These are phyloP conservation scores for Clavulina sp. DNA, from an alignment of 768 basidiomycete genomes.

Conservation along the genomic window DNA sequence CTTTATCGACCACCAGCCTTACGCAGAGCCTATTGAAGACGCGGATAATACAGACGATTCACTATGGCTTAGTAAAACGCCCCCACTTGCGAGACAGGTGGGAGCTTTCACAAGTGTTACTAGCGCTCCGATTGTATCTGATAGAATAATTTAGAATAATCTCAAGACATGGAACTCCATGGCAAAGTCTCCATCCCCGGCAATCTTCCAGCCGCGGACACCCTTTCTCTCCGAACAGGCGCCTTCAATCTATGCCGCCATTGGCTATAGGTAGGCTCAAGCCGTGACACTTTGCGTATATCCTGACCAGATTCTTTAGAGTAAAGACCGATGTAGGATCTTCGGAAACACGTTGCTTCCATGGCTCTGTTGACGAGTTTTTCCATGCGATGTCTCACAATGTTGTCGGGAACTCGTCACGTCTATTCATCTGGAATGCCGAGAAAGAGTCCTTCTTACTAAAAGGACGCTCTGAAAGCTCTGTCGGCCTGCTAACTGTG, in stretches of 20 bases:
- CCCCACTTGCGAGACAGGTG: not conserved
- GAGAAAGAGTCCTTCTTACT: constrained; percentile 38
- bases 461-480: constrained; percentile 18
- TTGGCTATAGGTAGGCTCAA: constrained; percentile 34
- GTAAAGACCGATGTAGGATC: constrained; percentile 30
- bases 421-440: constrained; percentile 45
- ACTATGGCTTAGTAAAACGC: not conserved
- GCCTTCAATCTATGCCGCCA: constrained; percentile 31
- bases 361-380: constrained; percentile 31
- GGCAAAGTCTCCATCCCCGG: not conserved
- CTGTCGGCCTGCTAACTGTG: constrained; percentile 27
- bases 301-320: constrained; percentile 21
- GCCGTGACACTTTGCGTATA: not conserved
- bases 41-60: not conserved
- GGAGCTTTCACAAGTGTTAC: not conserved
- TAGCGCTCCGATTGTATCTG: not conserved
- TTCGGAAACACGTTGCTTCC: constrained; percentile 23
- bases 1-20: too few species aligned
- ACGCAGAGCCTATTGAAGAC: too few species aligned
- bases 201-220: not conserved
- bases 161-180: too few species aligned
- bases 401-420: constrained; percentile 50
- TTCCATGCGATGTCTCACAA: constrained; percentile 36
- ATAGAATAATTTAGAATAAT: not conserved
- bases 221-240: constrained; percentile 59